phyloP scores from a whole-genome alignment of 805 yeast species.

The Torulaspora gathmanii region DNA sequence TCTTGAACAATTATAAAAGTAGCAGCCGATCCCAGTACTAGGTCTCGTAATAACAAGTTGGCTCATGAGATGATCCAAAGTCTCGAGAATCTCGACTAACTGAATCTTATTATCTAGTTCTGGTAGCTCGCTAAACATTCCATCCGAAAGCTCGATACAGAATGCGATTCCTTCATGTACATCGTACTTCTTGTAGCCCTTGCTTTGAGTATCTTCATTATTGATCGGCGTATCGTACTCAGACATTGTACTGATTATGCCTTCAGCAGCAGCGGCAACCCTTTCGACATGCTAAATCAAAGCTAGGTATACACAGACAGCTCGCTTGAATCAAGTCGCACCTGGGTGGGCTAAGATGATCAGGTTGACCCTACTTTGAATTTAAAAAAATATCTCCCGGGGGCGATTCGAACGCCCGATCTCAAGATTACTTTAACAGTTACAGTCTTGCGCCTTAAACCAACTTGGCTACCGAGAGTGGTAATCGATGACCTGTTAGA shows the following conservation, averaged over 20 bases:
- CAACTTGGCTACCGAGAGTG: conserved; percentile 37
- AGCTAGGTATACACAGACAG: no score
- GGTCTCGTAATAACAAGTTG: conserved; percentile 62
- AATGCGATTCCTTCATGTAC: conserved; percentile 61
- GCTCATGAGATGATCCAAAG: conserved; percentile 58
- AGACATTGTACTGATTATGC: not conserved
- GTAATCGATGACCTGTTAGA: no score
- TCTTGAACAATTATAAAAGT: conserved; percentile 48
- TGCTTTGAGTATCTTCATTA: not conserved
- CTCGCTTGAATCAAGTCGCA: no score
- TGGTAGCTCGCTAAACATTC: conserved; percentile 40
- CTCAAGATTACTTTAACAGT: conserved; percentile 19
- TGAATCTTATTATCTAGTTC: conserved; percentile 39
- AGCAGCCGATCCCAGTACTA: conserved; percentile 70
- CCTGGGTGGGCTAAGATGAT: no score
- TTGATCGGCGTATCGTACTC: not conserved
- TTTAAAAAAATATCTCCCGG: conserved; percentile 17
- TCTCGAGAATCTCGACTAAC: conserved; percentile 48
- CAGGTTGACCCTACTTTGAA: no score
- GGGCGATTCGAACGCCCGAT: conserved; percentile 23
- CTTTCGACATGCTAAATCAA: not conserved
- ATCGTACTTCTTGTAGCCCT: conserved; percentile 35
- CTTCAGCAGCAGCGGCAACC: not conserved
- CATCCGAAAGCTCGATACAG: conserved; percentile 52
- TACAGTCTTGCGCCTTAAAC: conserved; percentile 39